These are phyloP conservation scores for Takakia lepidozioides DNA, from an alignment of 225 moss, liverwort and hornwort species.

Conservation along the genomic window DNA sequence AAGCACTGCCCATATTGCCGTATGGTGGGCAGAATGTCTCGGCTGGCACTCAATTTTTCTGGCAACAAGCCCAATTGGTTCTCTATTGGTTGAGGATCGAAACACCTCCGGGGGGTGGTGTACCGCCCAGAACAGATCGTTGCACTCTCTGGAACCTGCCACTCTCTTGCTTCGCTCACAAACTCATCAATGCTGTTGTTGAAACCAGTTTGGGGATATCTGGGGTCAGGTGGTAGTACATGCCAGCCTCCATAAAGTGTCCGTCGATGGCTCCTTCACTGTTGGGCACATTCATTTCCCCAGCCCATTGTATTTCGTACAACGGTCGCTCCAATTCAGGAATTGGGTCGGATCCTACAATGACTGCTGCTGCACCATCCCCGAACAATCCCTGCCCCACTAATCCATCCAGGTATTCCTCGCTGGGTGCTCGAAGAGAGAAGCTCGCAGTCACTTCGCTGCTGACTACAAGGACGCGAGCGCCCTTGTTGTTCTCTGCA, in stretches of 20 bases:
- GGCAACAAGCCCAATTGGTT: constrained; percentile 5
- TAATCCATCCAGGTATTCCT: constrained; percentile 11
- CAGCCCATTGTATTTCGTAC: constrained; percentile 18
- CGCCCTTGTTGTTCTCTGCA: constrained; percentile 19
- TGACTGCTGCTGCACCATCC: constrained; percentile 16
- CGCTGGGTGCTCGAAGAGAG: constrained; percentile 12
- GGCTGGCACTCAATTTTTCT: constrained; percentile 7
- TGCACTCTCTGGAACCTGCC: constrained; percentile 1
- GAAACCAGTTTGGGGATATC: constrained; percentile 24
- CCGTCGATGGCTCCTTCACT: constrained; percentile 26
- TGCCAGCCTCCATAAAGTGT: constrained; percentile 18
- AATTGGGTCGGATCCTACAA: constrained; percentile 13
- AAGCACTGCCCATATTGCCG: constrained; percentile 25
- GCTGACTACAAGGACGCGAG: constrained; percentile 12
- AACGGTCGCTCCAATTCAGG: constrained; percentile 10
- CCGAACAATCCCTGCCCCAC: constrained; percentile 16
- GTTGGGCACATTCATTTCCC: constrained; percentile 12
- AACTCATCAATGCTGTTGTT: constrained; percentile 20
- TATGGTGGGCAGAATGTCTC: constrained; percentile 7
- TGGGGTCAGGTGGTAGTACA: constrained; percentile 17
- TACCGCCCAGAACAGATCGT: constrained; percentile 19
- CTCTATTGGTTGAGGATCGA: constrained; percentile 18
- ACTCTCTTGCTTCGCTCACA: constrained; percentile 8
- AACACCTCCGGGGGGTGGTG: constrained; percentile 15
- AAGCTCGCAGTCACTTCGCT: constrained; percentile 7